Evolutionary conservation across 129 eudicot genomes (phyloP).

Genomic region (Erigeron canadensis): DNA sequence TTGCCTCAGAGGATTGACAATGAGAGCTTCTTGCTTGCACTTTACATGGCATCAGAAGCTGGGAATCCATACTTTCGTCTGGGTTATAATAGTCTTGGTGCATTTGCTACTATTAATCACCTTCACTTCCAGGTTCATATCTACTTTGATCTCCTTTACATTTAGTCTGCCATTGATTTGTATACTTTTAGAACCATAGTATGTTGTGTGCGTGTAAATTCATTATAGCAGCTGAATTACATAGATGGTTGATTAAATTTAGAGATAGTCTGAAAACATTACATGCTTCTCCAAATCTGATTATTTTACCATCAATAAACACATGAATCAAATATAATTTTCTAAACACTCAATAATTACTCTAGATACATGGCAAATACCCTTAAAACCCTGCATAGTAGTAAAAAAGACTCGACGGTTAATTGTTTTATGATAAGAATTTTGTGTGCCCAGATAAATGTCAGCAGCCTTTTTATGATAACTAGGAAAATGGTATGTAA

Average conservation of each 20-base stretch:
- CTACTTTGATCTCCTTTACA: slow-evolving; percentile 4
- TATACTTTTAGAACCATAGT: neutral
- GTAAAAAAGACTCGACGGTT: neutral
- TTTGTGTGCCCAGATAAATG: neutral
- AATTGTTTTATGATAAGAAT: neutral
- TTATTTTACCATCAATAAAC: too few relatives aligned
- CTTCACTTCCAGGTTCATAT: slow-evolving; percentile 84
- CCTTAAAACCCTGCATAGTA: neutral
- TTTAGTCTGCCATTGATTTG: neutral
- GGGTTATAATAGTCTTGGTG: slow-evolving; percentile 99
- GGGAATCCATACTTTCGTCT: slow-evolving; percentile 87
- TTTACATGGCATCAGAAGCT: slow-evolving; percentile 94
- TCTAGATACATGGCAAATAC: too few relatives aligned
- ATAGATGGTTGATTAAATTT: neutral
- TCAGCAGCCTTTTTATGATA: neutral
- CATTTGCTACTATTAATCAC: slow-evolving; percentile 98
- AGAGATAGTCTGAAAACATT: too few relatives aligned
- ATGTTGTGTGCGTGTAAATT: neutral
- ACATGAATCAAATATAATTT: too few relatives aligned
- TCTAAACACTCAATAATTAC: too few relatives aligned
- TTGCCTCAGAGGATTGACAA: slow-evolving; percentile 92
- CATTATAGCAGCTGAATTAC: neutral
- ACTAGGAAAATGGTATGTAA: neutral
- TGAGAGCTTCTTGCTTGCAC: slow-evolving; percentile 93
- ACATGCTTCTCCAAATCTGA: too few relatives aligned